phyloP scores from a whole-genome alignment of 2,329 filamentous ascomycete species.

The Calonectria pteridis region DNA sequence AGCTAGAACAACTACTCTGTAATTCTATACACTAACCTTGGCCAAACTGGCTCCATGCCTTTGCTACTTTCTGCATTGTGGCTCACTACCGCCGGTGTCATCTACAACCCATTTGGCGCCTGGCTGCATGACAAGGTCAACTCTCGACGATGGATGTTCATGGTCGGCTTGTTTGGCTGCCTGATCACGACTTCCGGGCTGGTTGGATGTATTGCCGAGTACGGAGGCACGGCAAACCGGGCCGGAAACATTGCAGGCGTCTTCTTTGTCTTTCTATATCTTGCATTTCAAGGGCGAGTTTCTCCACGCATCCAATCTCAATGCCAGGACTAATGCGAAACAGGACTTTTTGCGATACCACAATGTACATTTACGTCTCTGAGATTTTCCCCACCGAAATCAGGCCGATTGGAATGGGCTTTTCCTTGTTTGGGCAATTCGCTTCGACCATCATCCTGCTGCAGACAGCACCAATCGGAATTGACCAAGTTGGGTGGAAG shows the following conservation, averaged over 20 bases:
- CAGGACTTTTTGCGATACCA: slow-evolving; percentile 55
- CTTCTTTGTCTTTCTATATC: slow-evolving; percentile 60
- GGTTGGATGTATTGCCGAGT: slow-evolving; percentile 52
- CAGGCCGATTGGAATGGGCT: slow-evolving; percentile 64
- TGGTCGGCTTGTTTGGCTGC: slow-evolving; percentile 56
- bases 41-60: slow-evolving; percentile 55
- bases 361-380: slow-evolving; percentile 55
- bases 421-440: slow-evolving; percentile 64
- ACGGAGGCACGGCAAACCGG: slow-evolving; percentile 51
- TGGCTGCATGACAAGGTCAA: slow-evolving; percentile 62
- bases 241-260: slow-evolving; percentile 55
- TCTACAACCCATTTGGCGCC: slow-evolving; percentile 61
- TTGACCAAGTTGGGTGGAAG: slow-evolving; percentile 61
- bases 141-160: slow-evolving; percentile 59
- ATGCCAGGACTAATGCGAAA: slow-evolving; percentile 4
- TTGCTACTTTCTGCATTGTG: slow-evolving; percentile 55
- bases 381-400: slow-evolving; percentile 61
- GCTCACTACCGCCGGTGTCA: slow-evolving; percentile 61
- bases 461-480: slow-evolving; percentile 54
- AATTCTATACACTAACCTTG: slow-evolving; percentile 54
- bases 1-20: slow-evolving; percentile 57
- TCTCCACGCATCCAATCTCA: neutral
- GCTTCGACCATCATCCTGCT: slow-evolving; percentile 61
- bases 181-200: slow-evolving; percentile 51
- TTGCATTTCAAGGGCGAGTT: slow-evolving; percentile 60